Evolutionary conservation across 2,329 filamentous ascomycete genomes (phyloP), one percentile per base, ranked within the genome.

Genomic region (Cladosporium oxysporum): DNA sequence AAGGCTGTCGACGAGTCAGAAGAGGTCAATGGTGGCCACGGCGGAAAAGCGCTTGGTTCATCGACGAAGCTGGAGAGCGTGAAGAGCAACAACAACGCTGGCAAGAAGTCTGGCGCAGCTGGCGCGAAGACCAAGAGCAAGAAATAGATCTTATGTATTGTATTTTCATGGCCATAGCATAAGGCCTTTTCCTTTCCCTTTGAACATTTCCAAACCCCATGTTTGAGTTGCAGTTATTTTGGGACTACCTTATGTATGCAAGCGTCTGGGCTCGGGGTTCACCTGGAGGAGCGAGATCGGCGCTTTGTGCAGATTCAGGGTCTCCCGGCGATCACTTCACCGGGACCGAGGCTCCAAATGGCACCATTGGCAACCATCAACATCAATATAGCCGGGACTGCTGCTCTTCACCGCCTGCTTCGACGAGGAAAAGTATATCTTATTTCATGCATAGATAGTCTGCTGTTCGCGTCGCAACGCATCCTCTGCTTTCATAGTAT

Each of bases 121-220:
- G 50, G 61, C 18, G 61, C 61, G 14, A 63, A 57, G 61, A 63
- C 61, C 35, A 63, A 63, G 61, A 63, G 61, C 61, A 63, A 63
- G 50, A 55, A 47, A 23, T 63, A 63, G 50, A 57, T 63, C 23
- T 55, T 55, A 57, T 63, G 50, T 57, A 57, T 44, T 57, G 35
- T 63, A 31, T 47, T 21, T 33, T 29, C 26, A 55, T 55, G 31
- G 28, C 31, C 52, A 21, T 55, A 29, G 28, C n/a, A 55, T 5
- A 55, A 7, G 52, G 52, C 28, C 52, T 21, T n/a, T 55, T 10
- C 23, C 10, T 29, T 35, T 58, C 41, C 53, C 12, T 58, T 58
- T 3, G 41, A n/a, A 47, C n/a, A 47, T 12, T 1, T 4, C 3
- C 3, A 47, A n/a, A 5, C n/a, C 37, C 7, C 18, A 44, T n/a